Percentiles rank a stretch among this genome's conserved stretches.
Evolutionary conservation across 2,329 filamentous ascomycete species (phyloP).

Genomic region (Colletotrichum lupini): DNA sequence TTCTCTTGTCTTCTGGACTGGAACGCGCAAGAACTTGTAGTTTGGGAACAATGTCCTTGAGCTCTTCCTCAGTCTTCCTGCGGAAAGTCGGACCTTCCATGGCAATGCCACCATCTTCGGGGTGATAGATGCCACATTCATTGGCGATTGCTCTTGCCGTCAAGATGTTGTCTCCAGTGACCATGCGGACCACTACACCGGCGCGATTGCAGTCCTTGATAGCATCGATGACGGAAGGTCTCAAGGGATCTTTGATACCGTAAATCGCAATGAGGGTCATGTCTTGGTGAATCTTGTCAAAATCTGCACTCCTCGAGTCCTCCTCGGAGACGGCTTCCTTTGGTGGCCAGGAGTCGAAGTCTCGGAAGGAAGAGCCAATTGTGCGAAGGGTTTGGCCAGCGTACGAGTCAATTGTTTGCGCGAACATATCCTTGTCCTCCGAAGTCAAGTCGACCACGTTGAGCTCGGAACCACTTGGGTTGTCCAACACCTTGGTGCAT

Average conservation of each 20-base stretch:
- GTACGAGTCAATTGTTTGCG: slow-evolving; percentile 49
- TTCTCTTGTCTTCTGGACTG: slow-evolving; percentile 76
- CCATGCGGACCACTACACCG: slow-evolving; percentile 74
- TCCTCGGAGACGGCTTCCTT: slow-evolving; percentile 61
- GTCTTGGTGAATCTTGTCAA: slow-evolving; percentile 54
- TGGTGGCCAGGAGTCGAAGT: slow-evolving; percentile 64
- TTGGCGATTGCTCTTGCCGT: slow-evolving; percentile 56
- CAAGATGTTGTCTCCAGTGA: slow-evolving; percentile 62
- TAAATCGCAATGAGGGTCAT: slow-evolving; percentile 60
- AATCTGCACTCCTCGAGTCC: slow-evolving; percentile 70
- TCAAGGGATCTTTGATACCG: slow-evolving; percentile 76
- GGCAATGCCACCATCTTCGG: slow-evolving; percentile 60
- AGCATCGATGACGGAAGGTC: slow-evolving; percentile 70
- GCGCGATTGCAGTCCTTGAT: slow-evolving; percentile 72
- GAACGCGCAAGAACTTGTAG: slow-evolving; percentile 76
- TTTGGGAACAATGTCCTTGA: slow-evolving; percentile 66
- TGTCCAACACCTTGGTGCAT: slow-evolving; percentile 48
- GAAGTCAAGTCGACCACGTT: slow-evolving; percentile 14
- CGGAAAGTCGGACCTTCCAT: slow-evolving; percentile 68
- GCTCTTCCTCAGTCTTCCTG: slow-evolving; percentile 60
- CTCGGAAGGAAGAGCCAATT: slow-evolving; percentile 52
- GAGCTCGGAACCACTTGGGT: slow-evolving; percentile 24
- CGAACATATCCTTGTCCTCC: slow-evolving; percentile 30
- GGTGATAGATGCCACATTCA: slow-evolving; percentile 52
- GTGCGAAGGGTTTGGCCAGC: slow-evolving; percentile 52